Conservation (phyloP, 306 rosid genomes). For the Chamaecrista fasciculata region DNA sequence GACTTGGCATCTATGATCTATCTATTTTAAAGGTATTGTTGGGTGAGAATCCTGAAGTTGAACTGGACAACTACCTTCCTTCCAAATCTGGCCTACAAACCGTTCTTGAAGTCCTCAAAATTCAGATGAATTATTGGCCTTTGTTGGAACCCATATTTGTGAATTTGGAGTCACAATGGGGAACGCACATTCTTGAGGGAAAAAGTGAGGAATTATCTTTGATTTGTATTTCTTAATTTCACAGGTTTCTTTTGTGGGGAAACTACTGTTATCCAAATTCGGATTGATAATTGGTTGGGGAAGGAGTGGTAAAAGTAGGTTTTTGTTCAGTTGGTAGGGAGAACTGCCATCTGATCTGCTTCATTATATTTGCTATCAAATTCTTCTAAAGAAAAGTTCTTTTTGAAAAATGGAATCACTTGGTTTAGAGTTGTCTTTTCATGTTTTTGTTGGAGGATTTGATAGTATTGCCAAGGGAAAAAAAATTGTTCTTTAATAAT, state of each 20-base stretch:
- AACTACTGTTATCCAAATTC: conserved; percentile 1
- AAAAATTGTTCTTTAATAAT: not conserved
- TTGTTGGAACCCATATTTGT: conserved; percentile 46
- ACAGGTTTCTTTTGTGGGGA: not conserved
- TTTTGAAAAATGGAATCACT: not conserved
- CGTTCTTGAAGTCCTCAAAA: conserved; percentile 71
- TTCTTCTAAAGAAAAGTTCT: not conserved
- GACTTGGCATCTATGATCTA: conserved; percentile 20
- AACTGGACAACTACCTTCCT: conserved; percentile 49
- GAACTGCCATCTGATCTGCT: not conserved
- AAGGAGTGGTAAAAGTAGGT: not conserved
- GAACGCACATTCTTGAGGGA: conserved; percentile 31
- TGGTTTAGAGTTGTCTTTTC: not conserved
- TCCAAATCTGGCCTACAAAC: conserved; percentile 70
- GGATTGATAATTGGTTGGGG: conserved; percentile 17
- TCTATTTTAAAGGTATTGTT: conserved; percentile 60
- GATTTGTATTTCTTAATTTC: conserved; percentile 21
- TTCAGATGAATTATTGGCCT: conserved; percentile 87
- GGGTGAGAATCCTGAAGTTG: conserved; percentile 62
- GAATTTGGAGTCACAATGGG: conserved; percentile 60
- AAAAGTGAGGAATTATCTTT: conserved; percentile 59
- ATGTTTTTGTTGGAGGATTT: not conserved
- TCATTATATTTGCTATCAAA: not conserved
- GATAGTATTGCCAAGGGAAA: no score
- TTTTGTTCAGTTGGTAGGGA: not conserved